Base-by-base conservation (phyloP, 345 rosid species). In the Reutealis trisperma region DNA sequence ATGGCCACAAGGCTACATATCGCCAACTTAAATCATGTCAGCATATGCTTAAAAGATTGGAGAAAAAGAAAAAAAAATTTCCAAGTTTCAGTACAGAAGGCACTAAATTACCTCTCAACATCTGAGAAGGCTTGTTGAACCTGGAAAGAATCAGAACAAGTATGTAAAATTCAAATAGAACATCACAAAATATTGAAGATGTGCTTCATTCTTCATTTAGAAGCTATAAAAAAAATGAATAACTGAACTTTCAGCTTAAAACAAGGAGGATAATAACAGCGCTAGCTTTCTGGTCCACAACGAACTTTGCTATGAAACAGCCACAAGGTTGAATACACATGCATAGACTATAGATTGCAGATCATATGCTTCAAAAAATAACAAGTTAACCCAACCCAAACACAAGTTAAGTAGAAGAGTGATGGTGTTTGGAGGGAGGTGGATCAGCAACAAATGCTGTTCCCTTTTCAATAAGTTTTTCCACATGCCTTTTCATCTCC, bases 41-140 rank as follows among this genome's bases (percentile, higher is more conserved):
- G 55, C 37, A 22, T 3, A 47, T 42, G 51, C 51, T 4, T 21
- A 16, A 32, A 60, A 42, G 65, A 37, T 30, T 3, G 18, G 62
- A 22, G 18, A 54, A 7, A 63, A 24, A 68, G 73, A 37, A 37
- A 34, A 34, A 34, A 34, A 34, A 34, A n/a, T n/a, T n/a, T 37
- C 19, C 7, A 12, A 21, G 61, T 51, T 16, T 34, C 12, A 49
- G 15, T 16, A 4, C 12, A 34, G 44, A 68, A 44, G 30, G 14
- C 47, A 27, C 41, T 7, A 64, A 57, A 44, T 86, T 77, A 89
- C 93, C 93, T 89, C 84, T 89, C 91, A 45, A 79, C 67, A 77
- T 89, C 91, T 64, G 91, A 71, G 82, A 89, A 91, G 65, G 90
- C 90, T 30, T 81, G 91, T 73, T 88, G 95, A 80, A 85, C 88